Evolutionary conservation across 2,329 filamentous ascomycete species (phyloP), one percentile per base, ranked within the genome.

Genomic region (Pestalotiopsis sp.): DNA sequence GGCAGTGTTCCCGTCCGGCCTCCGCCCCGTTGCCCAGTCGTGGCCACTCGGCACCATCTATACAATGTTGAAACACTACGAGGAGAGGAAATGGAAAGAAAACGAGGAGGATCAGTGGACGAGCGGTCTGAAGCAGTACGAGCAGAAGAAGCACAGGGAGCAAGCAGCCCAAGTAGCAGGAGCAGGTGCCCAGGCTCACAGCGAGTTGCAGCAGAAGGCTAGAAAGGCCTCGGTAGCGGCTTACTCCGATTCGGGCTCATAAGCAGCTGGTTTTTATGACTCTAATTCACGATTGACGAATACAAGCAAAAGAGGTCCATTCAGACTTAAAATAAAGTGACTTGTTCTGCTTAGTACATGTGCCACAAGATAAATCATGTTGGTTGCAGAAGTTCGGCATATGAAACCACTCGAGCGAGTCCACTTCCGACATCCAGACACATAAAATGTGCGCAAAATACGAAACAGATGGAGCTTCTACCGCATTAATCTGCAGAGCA

Each of bases 1-100:
- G 13, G 63, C 74, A 10, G 69, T 79, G 14, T 79, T 77, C 63
- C 77, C 77, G 9, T 22, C 67, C 44, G 48, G 72, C 24, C 63
- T 73, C 13, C 64, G 67, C 14, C 56, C 68, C n/a, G 68, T 71
- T 44, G 70, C 74, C 39, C 67, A 69, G 55, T 70, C 73, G 5
- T 65, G 73, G 52, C 73, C 73, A 13, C 70, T 75, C 6, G 73
- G 66, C 22, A 70, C 69, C 20, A 64, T 70, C 40, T 66, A 70
- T 35, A 66, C 67, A 17, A 65, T 70, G 30, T 44, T 69, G 20
- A 63, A 67, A 55, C 67, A 70, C 35, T 66, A 66, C 59, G 68
- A 68, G 62, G 65, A 65, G 26, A 61, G 68, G 39, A 66, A 65
- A 26, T 38, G 64, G 30, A 35, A 56, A 26, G 68, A 69, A 48